Base-by-base conservation (phyloP, 228 moss, liverwort and hornwort species). In the Sphagnum fallax region DNA sequence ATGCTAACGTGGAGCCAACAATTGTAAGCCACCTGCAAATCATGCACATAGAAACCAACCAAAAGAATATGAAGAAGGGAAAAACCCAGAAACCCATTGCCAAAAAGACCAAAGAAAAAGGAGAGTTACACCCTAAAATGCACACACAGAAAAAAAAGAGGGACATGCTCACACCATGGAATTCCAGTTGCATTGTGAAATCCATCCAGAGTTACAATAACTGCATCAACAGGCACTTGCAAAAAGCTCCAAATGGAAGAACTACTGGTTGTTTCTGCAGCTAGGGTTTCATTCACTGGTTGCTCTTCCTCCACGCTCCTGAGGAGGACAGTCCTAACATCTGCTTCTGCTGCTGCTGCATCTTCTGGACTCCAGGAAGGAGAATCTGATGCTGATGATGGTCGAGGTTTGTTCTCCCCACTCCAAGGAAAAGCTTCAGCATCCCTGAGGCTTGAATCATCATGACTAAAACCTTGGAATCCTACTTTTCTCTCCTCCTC, bases 1-100 rank as follows among this genome's bases (percentile, higher is more conserved):
- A 88, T 62, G 82, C 84, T 66, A 98, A 15, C 16, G 98, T 94
- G 69, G 98, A 92, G 66, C 93, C 90, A 49, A 98, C 77, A 55
- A 98, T 98, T 73, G 98, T 98, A n/a, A 98, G 80, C 98, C 98
- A 98, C 96, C 96, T 97, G 83, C 55, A 55, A 55, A 12, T 12
- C 12, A 8, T 55, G 55, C 9, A 55, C 9, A 55, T 8, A 55
- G 9, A 55, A 55, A 55, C 12, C 9, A 55, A 55, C 8, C 12
- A 12, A 55, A 55, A 55, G 8, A 12, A 55, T 55, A 55, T 12
- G 12, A 55, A 55, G 55, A 55, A 12, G 12, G 55, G 55, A 55
- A 55, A 55, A 15, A 11, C 12, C 59, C 47, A 64, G 63, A 16
- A 9, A 16, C 63, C 47, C 63, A 11, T 60, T 11, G 59, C 11